Percentiles rank a stretch among this genome's conserved stretches.
phyloP scores from a whole-genome alignment of 2,329 filamentous ascomycete species.

The Cordyceps fumosorosea region DNA sequence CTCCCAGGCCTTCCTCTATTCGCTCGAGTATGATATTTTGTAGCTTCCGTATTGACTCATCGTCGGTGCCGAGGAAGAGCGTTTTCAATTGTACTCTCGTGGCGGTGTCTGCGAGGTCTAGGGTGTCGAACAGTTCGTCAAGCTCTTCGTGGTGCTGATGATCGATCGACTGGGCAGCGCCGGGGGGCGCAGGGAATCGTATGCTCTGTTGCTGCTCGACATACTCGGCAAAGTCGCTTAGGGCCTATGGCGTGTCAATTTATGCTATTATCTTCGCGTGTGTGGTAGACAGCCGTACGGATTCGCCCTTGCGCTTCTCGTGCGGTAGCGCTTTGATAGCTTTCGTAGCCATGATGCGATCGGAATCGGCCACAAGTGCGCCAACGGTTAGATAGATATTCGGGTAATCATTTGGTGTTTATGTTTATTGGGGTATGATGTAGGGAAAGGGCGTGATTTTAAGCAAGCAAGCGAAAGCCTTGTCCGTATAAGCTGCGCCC shows the following conservation, averaged over 20 bases:
- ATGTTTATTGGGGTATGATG: neutral
- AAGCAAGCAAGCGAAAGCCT: neutral
- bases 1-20: conserved; percentile 77
- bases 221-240: conserved; percentile 96
- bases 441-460: neutral
- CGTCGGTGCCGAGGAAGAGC: conserved; percentile 59
- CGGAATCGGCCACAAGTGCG: conserved; percentile 17
- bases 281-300: conserved; percentile 41
- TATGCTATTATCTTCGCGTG: conserved; percentile 18
- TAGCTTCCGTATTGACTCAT: conserved; percentile 57
- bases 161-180: conserved; percentile 30
- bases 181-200: conserved; percentile 46
- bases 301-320: conserved; percentile 81
- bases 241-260: conserved; percentile 42
- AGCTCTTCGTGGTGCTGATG: conserved; percentile 74
- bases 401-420: conserved; percentile 23
- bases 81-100: conserved; percentile 66
- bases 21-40: conserved; percentile 59
- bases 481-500: neutral
- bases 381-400: conserved; percentile 19
- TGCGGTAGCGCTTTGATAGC: conserved; percentile 58
- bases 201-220: conserved; percentile 87
- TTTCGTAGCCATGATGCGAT: conserved; percentile 46
- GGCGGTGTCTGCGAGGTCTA: conserved; percentile 69
- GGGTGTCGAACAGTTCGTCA: conserved; percentile 83